Evolutionary conservation across 441 rosid species (phyloP), one percentile per base, ranked within the genome.

Genomic region (Syzygium syzygioides): DNA sequence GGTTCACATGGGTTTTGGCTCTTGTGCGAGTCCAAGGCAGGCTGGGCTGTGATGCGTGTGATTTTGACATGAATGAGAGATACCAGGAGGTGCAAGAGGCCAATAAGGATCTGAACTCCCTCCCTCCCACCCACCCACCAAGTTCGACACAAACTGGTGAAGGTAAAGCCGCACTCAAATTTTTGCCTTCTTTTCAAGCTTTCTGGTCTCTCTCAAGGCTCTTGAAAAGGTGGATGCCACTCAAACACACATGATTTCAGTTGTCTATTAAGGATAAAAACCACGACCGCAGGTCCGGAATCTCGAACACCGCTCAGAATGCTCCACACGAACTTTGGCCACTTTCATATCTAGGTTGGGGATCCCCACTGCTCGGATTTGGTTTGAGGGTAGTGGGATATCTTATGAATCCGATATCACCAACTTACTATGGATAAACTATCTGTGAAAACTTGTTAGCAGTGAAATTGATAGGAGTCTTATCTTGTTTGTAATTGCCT

Each of bases 371-470:
- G 6, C 6, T 28, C 3, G 17, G 6, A 28, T 60, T 60, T 28
- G 5, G 66, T 15, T 5, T 2, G n/a, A 12, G n/a, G 28, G 23
- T 12, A 20, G 52, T 23, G 52, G 7, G 52, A 37, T 20, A 13
- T 45, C 12, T 71, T 37, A 14, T 1, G 1, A 71, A 71, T 37
- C 17, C 17, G 26, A 37, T 4, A 12, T 76, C 41, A 23, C 5
- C n/a, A 2, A 76, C 52, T 76, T 20, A 23, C 23, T 76, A 23
- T 6, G 50, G 52, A 76, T 76, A 76, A 76, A 76, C n/a, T 20
- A 20, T 5, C 1, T 23, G 1, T 12, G 19, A 19, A 19, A 68
- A 66, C 25, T 32, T 5, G 0, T 34, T 0, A 2, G 2, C 5
- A 32, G 3, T 10, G 18, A 71, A 71, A 45, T 71, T 50, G 23